A percentile compares a stretch with the other conserved stretches of the same genome.
These are phyloP conservation scores for Pseudogymnoascus pannorum DNA, from an alignment of 2,329 filamentous ascomycete genomes.

Conservation along the genomic window DNA sequence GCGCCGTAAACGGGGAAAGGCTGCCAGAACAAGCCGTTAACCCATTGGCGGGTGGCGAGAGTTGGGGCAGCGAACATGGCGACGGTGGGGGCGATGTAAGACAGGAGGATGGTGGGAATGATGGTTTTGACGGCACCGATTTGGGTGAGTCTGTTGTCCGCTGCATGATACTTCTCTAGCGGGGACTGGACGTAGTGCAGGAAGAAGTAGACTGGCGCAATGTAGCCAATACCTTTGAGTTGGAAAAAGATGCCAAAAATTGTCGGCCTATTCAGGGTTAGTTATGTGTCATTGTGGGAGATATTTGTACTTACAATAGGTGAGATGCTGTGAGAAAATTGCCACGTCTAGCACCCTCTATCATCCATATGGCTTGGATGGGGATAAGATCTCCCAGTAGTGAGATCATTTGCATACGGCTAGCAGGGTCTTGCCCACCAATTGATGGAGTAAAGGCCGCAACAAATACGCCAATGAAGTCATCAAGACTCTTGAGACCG, in stretches of 20 bases:
- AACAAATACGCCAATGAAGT: slow-evolving; percentile 17
- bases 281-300: not conserved
- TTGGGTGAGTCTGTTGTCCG: slow-evolving; percentile 29
- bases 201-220: slow-evolving; percentile 32
- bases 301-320: slow-evolving; percentile 16
- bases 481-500: slow-evolving; percentile 16
- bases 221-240: slow-evolving; percentile 26
- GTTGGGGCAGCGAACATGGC: slow-evolving; percentile 19
- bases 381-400: slow-evolving; percentile 25
- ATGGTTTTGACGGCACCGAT: slow-evolving; percentile 25
- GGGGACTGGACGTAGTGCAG: slow-evolving; percentile 31
- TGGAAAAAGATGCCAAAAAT: slow-evolving; percentile 26
- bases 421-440: slow-evolving; percentile 15
- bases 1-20: slow-evolving; percentile 23
- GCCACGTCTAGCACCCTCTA: slow-evolving; percentile 25
- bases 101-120: slow-evolving; percentile 23
- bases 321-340: slow-evolving; percentile 24
- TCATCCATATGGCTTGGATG: slow-evolving; percentile 25
- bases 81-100: slow-evolving; percentile 24
- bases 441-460: slow-evolving; percentile 20
- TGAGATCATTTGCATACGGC: slow-evolving; percentile 19
- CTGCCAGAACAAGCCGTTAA: slow-evolving; percentile 21
- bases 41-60: slow-evolving; percentile 21
- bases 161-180: slow-evolving; percentile 28
- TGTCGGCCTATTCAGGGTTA: slow-evolving; percentile 17